A percentile compares a stretch with the other conserved stretches of the same genome.
Evolutionary conservation across 371 early-diverging fungal genomes (phyloP).

Genomic region (Mortierella sp.): DNA sequence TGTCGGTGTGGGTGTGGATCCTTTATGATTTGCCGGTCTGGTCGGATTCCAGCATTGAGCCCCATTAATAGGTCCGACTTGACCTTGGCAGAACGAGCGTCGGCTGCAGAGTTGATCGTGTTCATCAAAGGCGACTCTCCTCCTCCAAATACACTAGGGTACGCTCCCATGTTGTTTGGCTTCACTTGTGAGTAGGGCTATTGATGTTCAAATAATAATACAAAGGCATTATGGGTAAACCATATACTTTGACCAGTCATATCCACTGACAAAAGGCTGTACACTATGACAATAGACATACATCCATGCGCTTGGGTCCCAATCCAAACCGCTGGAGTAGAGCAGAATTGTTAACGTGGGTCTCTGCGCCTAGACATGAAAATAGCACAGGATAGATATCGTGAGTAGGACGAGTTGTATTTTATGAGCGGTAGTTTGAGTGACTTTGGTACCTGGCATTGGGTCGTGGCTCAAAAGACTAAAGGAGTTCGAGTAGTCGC

Average conservation of each 20-base stretch:
- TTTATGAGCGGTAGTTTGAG: not conserved
- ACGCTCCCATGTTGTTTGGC: conserved; percentile 23
- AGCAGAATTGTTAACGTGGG: conserved; percentile 13
- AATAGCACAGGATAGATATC: not conserved
- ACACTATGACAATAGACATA: no score
- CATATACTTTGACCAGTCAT: no score
- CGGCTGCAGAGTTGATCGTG: conserved; percentile 30
- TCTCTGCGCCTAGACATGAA: not conserved
- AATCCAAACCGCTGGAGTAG: conserved; percentile 36
- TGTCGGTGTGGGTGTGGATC: conserved; percentile 12
- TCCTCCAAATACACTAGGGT: conserved; percentile 34
- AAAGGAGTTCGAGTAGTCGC: conserved; percentile 9
- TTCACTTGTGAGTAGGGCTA: conserved; percentile 30
- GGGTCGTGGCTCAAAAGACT: conserved; percentile 16
- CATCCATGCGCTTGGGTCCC: conserved; percentile 40
- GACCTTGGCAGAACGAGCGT: conserved; percentile 41
- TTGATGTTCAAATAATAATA: not conserved
- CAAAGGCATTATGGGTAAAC: not conserved
- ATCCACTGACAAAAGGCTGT: no score
- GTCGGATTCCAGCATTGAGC: conserved; percentile 34
- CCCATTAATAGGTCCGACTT: conserved; percentile 49
- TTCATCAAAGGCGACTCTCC: conserved; percentile 48
- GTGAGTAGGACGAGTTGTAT: no score
- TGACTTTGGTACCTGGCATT: conserved; percentile 10
- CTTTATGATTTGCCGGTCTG: conserved; percentile 34